Base-by-base conservation (phyloP, 2,329 filamentous ascomycete genomes). In the Polychaeton citri region DNA sequence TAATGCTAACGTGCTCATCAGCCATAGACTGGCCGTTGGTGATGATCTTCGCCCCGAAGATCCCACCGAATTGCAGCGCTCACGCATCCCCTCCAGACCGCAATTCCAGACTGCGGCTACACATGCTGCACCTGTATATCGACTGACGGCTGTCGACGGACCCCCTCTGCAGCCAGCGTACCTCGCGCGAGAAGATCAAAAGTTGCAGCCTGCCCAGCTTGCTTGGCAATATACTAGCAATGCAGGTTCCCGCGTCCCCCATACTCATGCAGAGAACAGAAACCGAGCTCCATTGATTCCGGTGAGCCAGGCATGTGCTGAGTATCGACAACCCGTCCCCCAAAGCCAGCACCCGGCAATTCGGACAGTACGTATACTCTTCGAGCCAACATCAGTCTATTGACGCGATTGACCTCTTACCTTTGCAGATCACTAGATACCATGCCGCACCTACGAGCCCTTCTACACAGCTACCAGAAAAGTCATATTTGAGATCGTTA, bases 11-110 rank as follows among this genome's bases (percentile, higher is more conserved):
- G 44, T 53, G 15, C 46, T 53, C 41, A 53, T 52, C 36, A 48
- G 38, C 33, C 45, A 52, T 33, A 44, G 47, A 5, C 45, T 41
- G 20, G 49, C 45, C 13, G 43, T 26, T 17, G 39, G 40, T 16
- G 47, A 47, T 17, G 52, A 55, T 33, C 36, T 52, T 16, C 47
- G 47, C 20, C 49, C 49, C 19, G 52, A 55, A 35, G 51, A 46
- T 28, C 33, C 38, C 21, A 44, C 46, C 37, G 51, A 53, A 32
- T 32, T 32, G 10, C 30, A 12, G n/a, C 28, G 30, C 20, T 10
- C 35, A 20, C 15, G n/a, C 30, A 6, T 20, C 16, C 9, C 34
- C 20, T n/a, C 30, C 38, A 10, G 28, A 41, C 17, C 43, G 34
- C 10, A 40, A 32, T n/a, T 32, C 36, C 5, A 44, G 38, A 26